Base-by-base conservation (phyloP, 139 green algal species). In the Coelastrella sp. region DNA sequence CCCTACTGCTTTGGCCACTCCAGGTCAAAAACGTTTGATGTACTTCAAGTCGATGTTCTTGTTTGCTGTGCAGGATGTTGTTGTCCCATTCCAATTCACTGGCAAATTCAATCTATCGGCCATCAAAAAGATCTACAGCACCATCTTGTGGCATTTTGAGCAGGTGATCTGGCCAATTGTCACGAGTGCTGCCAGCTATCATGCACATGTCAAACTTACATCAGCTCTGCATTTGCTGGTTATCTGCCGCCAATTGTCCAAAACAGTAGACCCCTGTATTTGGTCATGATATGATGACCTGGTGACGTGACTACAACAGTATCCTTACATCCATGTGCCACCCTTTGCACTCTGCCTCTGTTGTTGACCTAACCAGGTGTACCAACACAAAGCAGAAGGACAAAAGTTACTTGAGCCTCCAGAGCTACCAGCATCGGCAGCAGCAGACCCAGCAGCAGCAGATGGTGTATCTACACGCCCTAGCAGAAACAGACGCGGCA, bases 41-140 rank as follows among this genome's bases (percentile, higher is more conserved):
- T n/a, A n/a, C n/a, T n/a, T n/a, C n/a, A n/a, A n/a, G n/a, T n/a
- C n/a, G n/a, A n/a, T n/a, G n/a, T n/a, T n/a, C 48, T 19, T 74
- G 37, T 34, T 37, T 53, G 3, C 7, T 27, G 11, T 40, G n/a
- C 75, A 82, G 75, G 75, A 84, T 43, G 53, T 84, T 45, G 57
- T 73, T 25, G 60, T n/a, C 4, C 37, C 77, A 3, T 75, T 84
- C 40, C 62, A 69, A 40, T 84, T 84, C 77, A 64, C 57, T 27
- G 21, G 37, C 5, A 84, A 74, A 27, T 43, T 84, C 77, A 84
- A 84, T n/a, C 15, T 43, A 27, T 74, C 60, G 2, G 60, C 77
- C 15, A 74, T 84, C 25, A 38, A 35, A 60, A 71, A 69, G 48
- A 84, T 74, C 57, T 84, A 84, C 77, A 84, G 77, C 59, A 27